Evolutionary conservation across 169 alveolate genomes (phyloP).

Genomic region (Plasmodium blacklocki): DNA sequence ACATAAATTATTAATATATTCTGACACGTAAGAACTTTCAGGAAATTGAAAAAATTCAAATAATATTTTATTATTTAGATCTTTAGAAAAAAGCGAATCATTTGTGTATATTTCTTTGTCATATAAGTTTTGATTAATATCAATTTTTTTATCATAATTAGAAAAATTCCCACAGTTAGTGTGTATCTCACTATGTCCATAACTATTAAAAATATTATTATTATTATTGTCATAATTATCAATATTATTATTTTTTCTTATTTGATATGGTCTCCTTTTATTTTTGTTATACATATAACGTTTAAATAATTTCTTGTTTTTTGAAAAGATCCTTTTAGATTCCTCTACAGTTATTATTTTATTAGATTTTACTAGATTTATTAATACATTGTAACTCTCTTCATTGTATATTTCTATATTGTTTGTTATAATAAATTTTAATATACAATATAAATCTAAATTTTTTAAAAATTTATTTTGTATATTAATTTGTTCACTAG

Average conservation of each 20-base stretch:
- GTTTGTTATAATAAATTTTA: constrained; percentile 76
- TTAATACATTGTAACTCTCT: constrained; percentile 49
- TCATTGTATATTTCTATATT: constrained; percentile 75
- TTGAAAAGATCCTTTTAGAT: constrained; percentile 19
- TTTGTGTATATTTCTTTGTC: constrained; percentile 6
- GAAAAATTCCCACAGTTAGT: neutral
- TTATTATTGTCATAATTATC: neutral
- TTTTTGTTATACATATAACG: constrained; percentile 6
- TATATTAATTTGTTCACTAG: constrained; percentile 70
- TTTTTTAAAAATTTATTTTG: constrained; percentile 76
- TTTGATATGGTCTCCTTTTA: neutral
- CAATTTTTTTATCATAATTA: neutral
- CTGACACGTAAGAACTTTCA: constrained; percentile 15
- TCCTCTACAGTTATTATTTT: constrained; percentile 18
- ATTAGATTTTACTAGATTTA: constrained; percentile 41
- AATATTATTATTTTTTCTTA: neutral
- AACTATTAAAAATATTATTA: too few species aligned
- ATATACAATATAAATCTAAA: constrained; percentile 80
- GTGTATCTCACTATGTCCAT: neutral
- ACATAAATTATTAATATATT: constrained; percentile 41
- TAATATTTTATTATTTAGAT: constrained; percentile 29
- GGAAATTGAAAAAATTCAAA: constrained; percentile 66
- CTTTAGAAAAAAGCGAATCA: constrained; percentile 66
- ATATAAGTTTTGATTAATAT: neutral
- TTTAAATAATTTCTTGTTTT: constrained; percentile 20